Percentiles rank a stretch among this genome's conserved stretches.
Evolutionary conservation across 257 asterid species (phyloP).

Genomic region (Ilex aquifolium): DNA sequence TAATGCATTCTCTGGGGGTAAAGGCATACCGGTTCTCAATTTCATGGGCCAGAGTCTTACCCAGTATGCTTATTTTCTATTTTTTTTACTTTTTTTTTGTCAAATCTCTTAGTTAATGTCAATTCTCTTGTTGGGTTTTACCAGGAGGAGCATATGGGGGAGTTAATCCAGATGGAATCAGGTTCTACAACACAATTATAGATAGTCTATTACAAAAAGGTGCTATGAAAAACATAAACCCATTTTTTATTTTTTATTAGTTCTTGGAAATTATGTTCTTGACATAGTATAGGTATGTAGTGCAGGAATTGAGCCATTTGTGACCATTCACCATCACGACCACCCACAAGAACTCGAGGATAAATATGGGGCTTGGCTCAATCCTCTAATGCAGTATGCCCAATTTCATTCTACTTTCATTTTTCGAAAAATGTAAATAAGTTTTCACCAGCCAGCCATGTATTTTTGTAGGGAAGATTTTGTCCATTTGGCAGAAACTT

Average conservation of each 20-base stretch:
- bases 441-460: background rate
- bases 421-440: background rate
- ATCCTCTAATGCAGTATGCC: slow-evolving; percentile 71
- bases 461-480: slow-evolving; percentile 50
- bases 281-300: no score
- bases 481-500: slow-evolving; percentile 46
- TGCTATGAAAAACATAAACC: slow-evolving; percentile 1
- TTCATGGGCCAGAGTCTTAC: slow-evolving; percentile 85
- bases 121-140: slow-evolving; percentile 10
- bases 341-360: slow-evolving; percentile 73
- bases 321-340: slow-evolving; percentile 66
- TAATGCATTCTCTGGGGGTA: slow-evolving; percentile 56
- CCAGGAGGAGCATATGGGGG: slow-evolving; percentile 60
- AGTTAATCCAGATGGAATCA: slow-evolving; percentile 44
- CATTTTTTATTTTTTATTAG: no score
- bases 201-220: slow-evolving; percentile 53
- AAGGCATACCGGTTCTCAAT: slow-evolving; percentile 68
- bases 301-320: slow-evolving; percentile 69
- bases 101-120: background rate
- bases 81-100: background rate
- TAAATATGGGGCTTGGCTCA: slow-evolving; percentile 65
- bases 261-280: no score
- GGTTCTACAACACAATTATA: slow-evolving; percentile 44
- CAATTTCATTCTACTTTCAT: background rate
- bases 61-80: slow-evolving; percentile 37